Evolutionary conservation across 345 rosid species (phyloP).

Genomic region (Rhodomyrtus tomentosa): DNA sequence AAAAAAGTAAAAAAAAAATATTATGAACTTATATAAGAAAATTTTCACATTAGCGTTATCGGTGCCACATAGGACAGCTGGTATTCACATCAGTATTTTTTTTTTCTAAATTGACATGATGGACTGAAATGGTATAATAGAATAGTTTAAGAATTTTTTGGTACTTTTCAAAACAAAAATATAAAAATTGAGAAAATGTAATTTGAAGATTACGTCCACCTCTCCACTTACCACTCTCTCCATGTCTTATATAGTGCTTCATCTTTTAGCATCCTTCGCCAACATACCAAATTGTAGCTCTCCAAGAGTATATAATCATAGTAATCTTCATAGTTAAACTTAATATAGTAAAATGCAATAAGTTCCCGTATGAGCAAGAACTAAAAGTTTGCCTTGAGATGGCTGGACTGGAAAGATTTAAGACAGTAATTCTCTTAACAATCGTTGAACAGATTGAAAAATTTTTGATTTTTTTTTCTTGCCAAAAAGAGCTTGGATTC

Average conservation of each 20-base stretch:
- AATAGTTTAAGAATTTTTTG: no score
- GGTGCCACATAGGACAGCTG: no score
- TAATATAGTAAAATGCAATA: not conserved
- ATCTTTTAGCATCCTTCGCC: not conserved
- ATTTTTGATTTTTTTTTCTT: not conserved
- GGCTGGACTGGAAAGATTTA: not conserved
- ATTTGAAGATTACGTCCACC: not conserved
- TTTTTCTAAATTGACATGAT: no score
- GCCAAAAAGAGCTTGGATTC: not conserved
- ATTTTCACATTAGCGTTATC: no score
- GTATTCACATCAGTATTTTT: no score
- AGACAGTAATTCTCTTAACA: not conserved
- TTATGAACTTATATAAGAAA: no score
- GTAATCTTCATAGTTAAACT: not conserved
- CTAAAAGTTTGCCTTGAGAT: not conserved
- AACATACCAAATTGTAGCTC: not conserved
- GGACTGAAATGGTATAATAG: no score
- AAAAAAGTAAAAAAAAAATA: not conserved
- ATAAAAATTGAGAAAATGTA: not conserved
- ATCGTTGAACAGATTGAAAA: not conserved
- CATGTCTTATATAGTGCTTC: not conserved
- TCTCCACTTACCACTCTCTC: not conserved
- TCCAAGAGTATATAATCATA: not conserved
- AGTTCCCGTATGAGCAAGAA: not conserved
- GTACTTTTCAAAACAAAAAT: not conserved